These are phyloP conservation scores for Streptanthus diversifolius DNA, from an alignment of 345 rosid species.

Conservation along the genomic window DNA sequence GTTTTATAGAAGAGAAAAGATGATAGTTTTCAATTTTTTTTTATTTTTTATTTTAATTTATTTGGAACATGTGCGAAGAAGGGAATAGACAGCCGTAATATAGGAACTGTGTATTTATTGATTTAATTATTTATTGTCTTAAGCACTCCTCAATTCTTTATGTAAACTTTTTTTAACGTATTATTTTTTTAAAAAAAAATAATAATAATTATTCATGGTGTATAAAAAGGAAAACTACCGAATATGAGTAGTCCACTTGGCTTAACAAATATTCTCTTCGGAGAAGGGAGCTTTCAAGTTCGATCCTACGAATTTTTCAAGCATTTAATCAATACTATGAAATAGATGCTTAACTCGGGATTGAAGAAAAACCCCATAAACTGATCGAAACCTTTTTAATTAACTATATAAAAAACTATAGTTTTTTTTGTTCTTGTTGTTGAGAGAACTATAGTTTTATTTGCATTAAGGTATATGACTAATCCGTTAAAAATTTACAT, in stretches of 20 bases:
- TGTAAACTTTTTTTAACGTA: background rate
- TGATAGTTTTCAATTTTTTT: slow-evolving; percentile 36
- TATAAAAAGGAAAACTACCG: background rate
- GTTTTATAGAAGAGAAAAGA: slow-evolving; percentile 45
- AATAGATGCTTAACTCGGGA: background rate
- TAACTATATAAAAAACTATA: background rate
- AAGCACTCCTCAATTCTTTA: slow-evolving; percentile 1
- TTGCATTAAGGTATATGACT: background rate
- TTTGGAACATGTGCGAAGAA: slow-evolving; percentile 36
- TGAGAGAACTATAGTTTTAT: background rate
- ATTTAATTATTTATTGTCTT: background rate
- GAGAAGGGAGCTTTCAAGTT: background rate
- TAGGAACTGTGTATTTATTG: slow-evolving; percentile 24
- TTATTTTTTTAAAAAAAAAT: background rate
- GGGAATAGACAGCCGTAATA: slow-evolving; percentile 35
- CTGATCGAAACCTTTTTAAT: background rate
- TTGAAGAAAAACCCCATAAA: background rate
- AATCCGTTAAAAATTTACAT: background rate
- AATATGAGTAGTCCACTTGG: slow-evolving; percentile 23
- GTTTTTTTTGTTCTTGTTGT: no score
- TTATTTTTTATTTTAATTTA: background rate
- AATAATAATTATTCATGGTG: background rate
- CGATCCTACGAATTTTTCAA: background rate
- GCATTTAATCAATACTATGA: background rate
- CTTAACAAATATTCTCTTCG: background rate